phyloP scores from a whole-genome alignment of 2,329 filamentous ascomycete species.

The Neofusicoccum parvum region DNA sequence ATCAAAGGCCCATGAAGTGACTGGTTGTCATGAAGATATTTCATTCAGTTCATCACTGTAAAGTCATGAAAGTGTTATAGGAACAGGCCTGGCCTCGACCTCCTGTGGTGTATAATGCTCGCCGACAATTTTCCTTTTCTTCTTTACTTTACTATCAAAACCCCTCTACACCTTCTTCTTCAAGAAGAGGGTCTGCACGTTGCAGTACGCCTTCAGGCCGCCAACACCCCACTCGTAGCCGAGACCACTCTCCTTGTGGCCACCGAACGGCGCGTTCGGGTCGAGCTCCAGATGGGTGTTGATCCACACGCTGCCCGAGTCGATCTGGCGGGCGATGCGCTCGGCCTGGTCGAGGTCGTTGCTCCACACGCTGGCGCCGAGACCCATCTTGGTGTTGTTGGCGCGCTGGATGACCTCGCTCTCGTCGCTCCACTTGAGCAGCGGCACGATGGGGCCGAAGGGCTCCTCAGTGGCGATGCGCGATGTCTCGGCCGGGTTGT shows the following conservation, averaged over 20 bases:
- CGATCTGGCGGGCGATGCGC: slow-evolving; percentile 47
- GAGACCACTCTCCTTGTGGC: slow-evolving; percentile 64
- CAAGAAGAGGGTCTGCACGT: slow-evolving; percentile 34
- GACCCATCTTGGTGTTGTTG: slow-evolving; percentile 54
- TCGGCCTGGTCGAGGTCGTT: slow-evolving; percentile 50
- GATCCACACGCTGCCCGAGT: slow-evolving; percentile 56
- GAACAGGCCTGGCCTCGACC: background rate
- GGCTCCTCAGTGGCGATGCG: slow-evolving; percentile 62
- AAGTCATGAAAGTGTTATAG: background rate
- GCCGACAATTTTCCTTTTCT: background rate
- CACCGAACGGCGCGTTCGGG: slow-evolving; percentile 58
- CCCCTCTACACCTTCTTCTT: slow-evolving; percentile 15
- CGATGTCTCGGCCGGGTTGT: slow-evolving; percentile 58
- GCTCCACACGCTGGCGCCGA: slow-evolving; percentile 58
- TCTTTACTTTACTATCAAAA: background rate
- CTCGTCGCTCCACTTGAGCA: slow-evolving; percentile 64
- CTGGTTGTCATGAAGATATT: background rate
- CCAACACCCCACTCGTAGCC: slow-evolving; percentile 63
- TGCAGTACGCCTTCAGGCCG: slow-evolving; percentile 62
- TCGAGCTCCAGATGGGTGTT: slow-evolving; percentile 46
- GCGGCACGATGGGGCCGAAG: slow-evolving; percentile 65
- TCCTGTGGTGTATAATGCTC: background rate
- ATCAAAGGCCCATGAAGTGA: too few relatives aligned
- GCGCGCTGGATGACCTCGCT: slow-evolving; percentile 49
- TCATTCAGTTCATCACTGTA: background rate